Evolutionary conservation across 495 filamentous ascomycete genomes (phyloP), one percentile per base, ranked within the genome.

Genomic region (Tuber indicum): DNA sequence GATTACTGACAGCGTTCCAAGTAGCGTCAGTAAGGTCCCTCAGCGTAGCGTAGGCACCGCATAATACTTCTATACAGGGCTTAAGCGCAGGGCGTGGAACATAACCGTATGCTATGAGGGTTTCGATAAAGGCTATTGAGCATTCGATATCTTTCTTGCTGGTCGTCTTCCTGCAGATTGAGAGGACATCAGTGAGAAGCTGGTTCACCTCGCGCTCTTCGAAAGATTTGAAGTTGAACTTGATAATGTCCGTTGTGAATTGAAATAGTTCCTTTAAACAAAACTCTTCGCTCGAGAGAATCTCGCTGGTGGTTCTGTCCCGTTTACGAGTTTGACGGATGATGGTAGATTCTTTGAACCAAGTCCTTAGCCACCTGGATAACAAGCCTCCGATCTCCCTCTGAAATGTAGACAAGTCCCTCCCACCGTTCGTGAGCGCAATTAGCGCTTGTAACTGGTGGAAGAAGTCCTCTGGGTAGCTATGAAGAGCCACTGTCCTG

Each of bases 201-300:
- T 84, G 82, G 74, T 88, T 88, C 66, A 94, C 87, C 73, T 93
- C 91, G 43, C 87, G 87, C 72, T 92, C 89, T 52, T 88, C 87
- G 58, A 93, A 91, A 44, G 91, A 88, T 76, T 91, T 92, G 83
- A 91, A 91, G 84, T 94, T 95, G 85, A 95, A 91, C 79, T 91
- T 94, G 84, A 96, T 91, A 76, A 96, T 86, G 81, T 94, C 90
- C n/a, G 90, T 89, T 43, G 92, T 87, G 71, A 94, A 92, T 71
- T 88, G 86, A 80, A 97, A 92, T 10, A 96, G 85, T 75, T 90
- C 88, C 69, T 87, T 87, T 52, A 97, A 85, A 79, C 89, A 89
- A 70, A 87, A 88, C 77, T 93, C 92, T 79, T 94, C 92, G 71
- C 87, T 87, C 49, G 80, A 80, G 72, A 80, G 70, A 21, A 52